Base-by-base conservation (phyloP, 352 stramenopile genomes). In the Globisporangium radiosum region DNA sequence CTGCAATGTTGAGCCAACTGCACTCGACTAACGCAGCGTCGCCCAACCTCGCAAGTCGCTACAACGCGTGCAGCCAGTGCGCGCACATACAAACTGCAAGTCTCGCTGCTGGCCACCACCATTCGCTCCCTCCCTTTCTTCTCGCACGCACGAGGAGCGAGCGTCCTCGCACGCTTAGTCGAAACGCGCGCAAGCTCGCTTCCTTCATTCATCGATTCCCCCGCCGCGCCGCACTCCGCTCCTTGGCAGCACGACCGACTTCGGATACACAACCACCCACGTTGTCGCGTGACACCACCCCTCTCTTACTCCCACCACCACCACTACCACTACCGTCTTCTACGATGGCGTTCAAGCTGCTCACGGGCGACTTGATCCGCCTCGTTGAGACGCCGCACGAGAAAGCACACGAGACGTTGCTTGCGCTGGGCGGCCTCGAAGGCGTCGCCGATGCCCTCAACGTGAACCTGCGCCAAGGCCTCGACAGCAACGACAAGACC, bases 311-410 rank as follows among this genome's bases (percentile, higher is more conserved):
- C 5, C 4, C 45, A 50, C 13, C 45, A 49, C 13, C 45, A 50
- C 13, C 14, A 25, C 1, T n/a, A 25, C 19, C 10, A 50, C 45
- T 10, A 50, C 15, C 40, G 11, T 13, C 7, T 14, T 13, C 1
- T 19, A 76, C 69, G 50, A 60, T 70, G 51, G 67, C 66, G 56
- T 83, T 83, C 65, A 76, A 75, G 43, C 33, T 83, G 52, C 67
- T 80, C 11, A 78, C 75, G 14, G 68, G 72, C 50, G 79, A 89
- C 62, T 66, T 89, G 54, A 78, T 86, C 51, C 77, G 75, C 37
- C 71, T 89, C 50, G 70, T 90, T 10, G 79, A 87, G 64, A 88
- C 77, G 37, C 76, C 75, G 11, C 70, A 75, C 53, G 79, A 88
- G 57, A 78, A 81, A 43, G 65, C 75, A n/a, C 57, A 67, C 13